These are phyloP conservation scores for Sugiyamaella japonica DNA, from an alignment of 1,139 yeast genomes.

Conservation along the genomic window DNA sequence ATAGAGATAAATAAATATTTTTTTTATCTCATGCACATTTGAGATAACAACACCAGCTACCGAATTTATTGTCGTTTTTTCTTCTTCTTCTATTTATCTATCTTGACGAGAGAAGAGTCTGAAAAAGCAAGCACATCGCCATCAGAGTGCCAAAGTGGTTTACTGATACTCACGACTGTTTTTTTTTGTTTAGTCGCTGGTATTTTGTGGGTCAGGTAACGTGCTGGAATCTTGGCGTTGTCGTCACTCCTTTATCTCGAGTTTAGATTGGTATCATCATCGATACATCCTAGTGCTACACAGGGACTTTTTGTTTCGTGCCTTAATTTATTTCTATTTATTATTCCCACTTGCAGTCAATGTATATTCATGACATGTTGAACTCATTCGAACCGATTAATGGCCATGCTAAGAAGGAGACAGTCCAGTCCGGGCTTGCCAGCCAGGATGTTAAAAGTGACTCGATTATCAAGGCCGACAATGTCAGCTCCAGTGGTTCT, in stretches of 20 bases:
- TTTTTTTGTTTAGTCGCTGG: too few relatives aligned
- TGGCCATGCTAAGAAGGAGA: conserved; percentile 11
- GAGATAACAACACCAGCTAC: neutral
- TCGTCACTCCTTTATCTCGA: neutral
- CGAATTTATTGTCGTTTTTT: neutral
- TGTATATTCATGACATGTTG: conserved; percentile 19
- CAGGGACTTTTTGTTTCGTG: neutral
- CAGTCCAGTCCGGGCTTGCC: conserved; percentile 4
- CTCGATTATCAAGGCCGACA: neutral
- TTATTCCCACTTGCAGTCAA: neutral
- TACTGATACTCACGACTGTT: too few relatives aligned
- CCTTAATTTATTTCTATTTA: conserved; percentile 1
- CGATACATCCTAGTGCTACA: neutral
- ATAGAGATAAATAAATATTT: conserved; percentile 3
- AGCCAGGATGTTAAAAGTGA: too few relatives aligned
- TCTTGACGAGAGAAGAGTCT: too few relatives aligned
- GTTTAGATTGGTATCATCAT: too few relatives aligned
- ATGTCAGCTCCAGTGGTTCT: neutral
- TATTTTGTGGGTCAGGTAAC: too few relatives aligned
- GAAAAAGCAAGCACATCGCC: too few relatives aligned
- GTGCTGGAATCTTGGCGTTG: neutral
- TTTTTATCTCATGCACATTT: conserved; percentile 9
- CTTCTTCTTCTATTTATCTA: neutral
- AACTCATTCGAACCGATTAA: conserved; percentile 17
- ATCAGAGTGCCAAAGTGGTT: too few relatives aligned